A percentile compares a stretch with the other conserved stretches of the same genome.
phyloP scores from a whole-genome alignment of 2,329 filamentous ascomycete species.

The Colletotrichum musae region DNA sequence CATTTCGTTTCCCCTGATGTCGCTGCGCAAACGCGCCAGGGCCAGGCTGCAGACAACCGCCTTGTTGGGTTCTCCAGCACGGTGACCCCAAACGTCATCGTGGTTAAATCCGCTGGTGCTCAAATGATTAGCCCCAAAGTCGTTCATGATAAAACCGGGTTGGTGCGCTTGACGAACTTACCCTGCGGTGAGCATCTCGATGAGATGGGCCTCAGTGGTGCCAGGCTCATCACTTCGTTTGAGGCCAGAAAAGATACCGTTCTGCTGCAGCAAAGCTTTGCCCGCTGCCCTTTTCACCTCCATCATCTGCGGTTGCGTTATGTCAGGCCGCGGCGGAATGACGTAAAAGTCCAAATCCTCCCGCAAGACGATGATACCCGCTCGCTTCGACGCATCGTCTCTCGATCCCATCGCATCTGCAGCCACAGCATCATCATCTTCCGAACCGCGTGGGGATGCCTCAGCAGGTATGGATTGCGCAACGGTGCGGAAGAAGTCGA shows the following conservation, averaged over 20 bases:
- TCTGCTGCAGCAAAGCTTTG: slow-evolving; percentile 86
- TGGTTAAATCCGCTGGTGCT: slow-evolving; percentile 89
- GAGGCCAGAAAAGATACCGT: slow-evolving; percentile 95
- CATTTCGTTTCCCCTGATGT: slow-evolving; percentile 85
- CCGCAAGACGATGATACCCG: slow-evolving; percentile 95
- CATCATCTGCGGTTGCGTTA: slow-evolving; percentile 91
- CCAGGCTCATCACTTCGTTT: slow-evolving; percentile 96
- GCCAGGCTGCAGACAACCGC: slow-evolving; percentile 98
- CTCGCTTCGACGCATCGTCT: slow-evolving; percentile 88
- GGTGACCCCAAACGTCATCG: slow-evolving; percentile 95
- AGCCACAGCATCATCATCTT: slow-evolving; percentile 73
- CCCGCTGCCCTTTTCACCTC: slow-evolving; percentile 95
- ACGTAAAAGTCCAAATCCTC: slow-evolving; percentile 98
- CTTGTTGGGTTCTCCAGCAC: slow-evolving; percentile 98
- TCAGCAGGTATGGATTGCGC: slow-evolving; percentile 94
- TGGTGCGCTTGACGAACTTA: slow-evolving; percentile 62
- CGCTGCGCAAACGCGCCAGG: slow-evolving; percentile 90
- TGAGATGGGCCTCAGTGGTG: slow-evolving; percentile 97
- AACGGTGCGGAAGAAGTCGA: slow-evolving; percentile 97
- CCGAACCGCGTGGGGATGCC: slow-evolving; percentile 75
- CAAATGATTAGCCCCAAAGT: slow-evolving; percentile 30
- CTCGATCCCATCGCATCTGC: slow-evolving; percentile 79
- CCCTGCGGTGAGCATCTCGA: slow-evolving; percentile 99
- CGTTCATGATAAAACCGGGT: not conserved
- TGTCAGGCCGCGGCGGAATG: slow-evolving; percentile 88